Base-by-base conservation (phyloP, 306 rosid genomes). In the Luffa aegyptiaca region DNA sequence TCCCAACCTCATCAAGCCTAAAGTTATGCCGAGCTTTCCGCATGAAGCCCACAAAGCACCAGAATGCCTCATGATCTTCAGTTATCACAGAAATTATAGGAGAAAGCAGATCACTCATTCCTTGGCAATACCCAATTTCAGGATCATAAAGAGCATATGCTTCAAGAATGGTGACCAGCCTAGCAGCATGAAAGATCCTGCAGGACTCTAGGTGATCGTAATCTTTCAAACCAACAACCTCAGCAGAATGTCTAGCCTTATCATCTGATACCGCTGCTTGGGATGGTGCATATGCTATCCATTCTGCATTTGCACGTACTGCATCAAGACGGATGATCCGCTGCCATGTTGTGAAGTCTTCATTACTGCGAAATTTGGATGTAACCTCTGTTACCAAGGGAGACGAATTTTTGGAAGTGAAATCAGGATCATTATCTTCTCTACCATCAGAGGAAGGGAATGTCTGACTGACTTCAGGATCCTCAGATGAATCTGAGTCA, bases 1-100 rank as follows among this genome's bases (percentile, higher is more conserved):
- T 96, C 49, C 99, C 99, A 80, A 96, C 88, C 90, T 96, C 98
- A 39, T 96, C 99, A 12, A 96, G 98, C 91, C 99, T 89, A 85
- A 96, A 96, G 84, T 96, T 96, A 81, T 96, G 99, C 71, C 99
- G 90, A 49, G 99, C 99, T 87, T 93, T 93, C 88, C 87, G 92
- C 99, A 96, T 96, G 88, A 96, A 96, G 80, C 99, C 99, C 78
- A 91, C 99, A 83, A 96, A 96, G 85, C 99, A 96, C 99, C 99
- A 96, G 91, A 96, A 96, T 51, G 99, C 99, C 83, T 93, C 99
- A 0, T 91, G 93, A 87, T 96, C 98, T 55, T 96, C 99, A 1
- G 92, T 74, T 65, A 96, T 83, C 49, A 96, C 97, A 73, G 92
- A 68, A 83, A 90, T 82, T 80, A 96, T 96, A 51, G 99, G 99